Evolutionary conservation across 257 asterid species (phyloP).

Genomic region (Linderniella brevidens): DNA sequence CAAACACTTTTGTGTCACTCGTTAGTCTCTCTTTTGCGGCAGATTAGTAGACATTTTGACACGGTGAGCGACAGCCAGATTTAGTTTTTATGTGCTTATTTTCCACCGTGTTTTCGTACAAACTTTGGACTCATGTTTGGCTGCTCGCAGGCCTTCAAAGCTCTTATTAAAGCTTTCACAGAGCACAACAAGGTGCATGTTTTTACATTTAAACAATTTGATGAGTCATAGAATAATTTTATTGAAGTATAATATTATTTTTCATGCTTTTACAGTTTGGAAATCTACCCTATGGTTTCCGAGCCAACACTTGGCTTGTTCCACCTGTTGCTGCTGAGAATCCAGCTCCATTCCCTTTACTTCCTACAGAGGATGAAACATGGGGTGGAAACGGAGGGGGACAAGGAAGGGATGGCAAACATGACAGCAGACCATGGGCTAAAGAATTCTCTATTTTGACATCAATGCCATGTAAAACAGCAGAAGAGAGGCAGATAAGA

Average conservation of each 20-base stretch:
- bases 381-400: conserved; percentile 99
- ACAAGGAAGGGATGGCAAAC: conserved; percentile 80
- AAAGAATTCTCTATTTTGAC: conserved; percentile 60
- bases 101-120: conserved; percentile 7
- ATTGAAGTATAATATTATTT: neutral
- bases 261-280: conserved; percentile 50
- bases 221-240: neutral
- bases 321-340: conserved; percentile 77
- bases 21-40: conserved; percentile 82
- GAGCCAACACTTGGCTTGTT: conserved; percentile 95
- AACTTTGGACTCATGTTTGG: conserved; percentile 9
- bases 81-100: neutral
- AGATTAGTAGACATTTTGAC: conserved; percentile 83
- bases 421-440: conserved; percentile 68
- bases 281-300: conserved; percentile 83
- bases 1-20: conserved; percentile 69
- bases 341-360: conserved; percentile 64
- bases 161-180: conserved; percentile 78
- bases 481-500: conserved; percentile 87
- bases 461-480: conserved; percentile 91
- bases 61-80: conserved; percentile 22
- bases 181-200: conserved; percentile 79
- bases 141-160: conserved; percentile 68
- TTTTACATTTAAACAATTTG: neutral
- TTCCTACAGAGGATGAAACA: conserved; percentile 76